These are phyloP conservation scores for Neurospora sp. DNA, from an alignment of 495 filamentous ascomycete species.

Conservation along the genomic window DNA sequence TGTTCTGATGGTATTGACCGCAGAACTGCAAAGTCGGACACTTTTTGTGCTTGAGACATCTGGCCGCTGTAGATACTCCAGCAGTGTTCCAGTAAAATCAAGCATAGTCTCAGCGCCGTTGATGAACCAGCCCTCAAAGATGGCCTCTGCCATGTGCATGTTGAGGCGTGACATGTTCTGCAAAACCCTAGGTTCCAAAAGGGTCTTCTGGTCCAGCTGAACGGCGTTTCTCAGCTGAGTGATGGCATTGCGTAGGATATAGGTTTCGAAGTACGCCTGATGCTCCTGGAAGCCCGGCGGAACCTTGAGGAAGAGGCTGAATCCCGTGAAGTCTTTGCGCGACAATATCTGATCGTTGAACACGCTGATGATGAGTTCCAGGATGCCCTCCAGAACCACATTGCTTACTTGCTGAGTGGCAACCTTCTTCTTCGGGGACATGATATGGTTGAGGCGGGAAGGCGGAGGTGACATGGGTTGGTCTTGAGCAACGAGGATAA, in stretches of 20 bases:
- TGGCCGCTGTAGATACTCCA: constrained; percentile 83
- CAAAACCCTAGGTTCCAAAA: constrained; percentile 75
- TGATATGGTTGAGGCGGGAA: constrained; percentile 50
- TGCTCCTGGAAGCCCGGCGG: constrained; percentile 89
- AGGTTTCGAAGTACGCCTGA: constrained; percentile 90
- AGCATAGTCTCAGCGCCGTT: constrained; percentile 70
- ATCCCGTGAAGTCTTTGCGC: constrained; percentile 82
- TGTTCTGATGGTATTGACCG: constrained; percentile 59
- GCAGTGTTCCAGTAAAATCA: constrained; percentile 75
- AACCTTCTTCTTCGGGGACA: constrained; percentile 46
- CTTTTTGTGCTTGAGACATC: constrained; percentile 72
- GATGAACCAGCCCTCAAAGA: constrained; percentile 94
- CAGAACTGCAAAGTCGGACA: constrained; percentile 78
- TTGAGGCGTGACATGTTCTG: constrained; percentile 76
- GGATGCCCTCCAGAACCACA: constrained; percentile 59
- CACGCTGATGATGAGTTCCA: constrained; percentile 65
- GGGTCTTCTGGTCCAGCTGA: constrained; percentile 55
- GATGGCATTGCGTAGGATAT: constrained; percentile 66
- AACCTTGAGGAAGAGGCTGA: constrained; percentile 79
- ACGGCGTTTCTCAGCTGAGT: constrained; percentile 59
- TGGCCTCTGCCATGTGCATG: constrained; percentile 71
- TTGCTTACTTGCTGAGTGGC: constrained; percentile 48
- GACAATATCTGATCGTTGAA: constrained; percentile 74
- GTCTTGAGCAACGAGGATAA: constrained; percentile 71
- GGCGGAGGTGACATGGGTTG: constrained; percentile 43